Percentiles rank a stretch among this genome's conserved stretches.
These are phyloP conservation scores for Ustilago vetiveriae DNA, from an alignment of 1,284 basidiomycete species.

Conservation along the genomic window DNA sequence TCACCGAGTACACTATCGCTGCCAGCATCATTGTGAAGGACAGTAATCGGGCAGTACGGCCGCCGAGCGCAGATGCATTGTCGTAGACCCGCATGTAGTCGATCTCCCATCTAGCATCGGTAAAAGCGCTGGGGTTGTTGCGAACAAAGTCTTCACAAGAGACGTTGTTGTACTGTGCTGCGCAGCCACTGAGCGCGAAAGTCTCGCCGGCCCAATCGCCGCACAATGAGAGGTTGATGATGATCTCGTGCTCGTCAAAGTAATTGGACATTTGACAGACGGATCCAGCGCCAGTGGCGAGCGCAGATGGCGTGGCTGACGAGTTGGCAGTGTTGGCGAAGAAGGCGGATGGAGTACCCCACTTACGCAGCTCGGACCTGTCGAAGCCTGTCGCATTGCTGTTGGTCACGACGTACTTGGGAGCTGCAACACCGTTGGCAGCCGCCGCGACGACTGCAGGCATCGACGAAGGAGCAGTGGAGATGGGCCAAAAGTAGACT, in stretches of 20 bases:
- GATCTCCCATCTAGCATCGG: conserved; percentile 56
- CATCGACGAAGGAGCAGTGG: conserved; percentile 10
- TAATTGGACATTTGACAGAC: conserved; percentile 45
- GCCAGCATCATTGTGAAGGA: conserved; percentile 1
- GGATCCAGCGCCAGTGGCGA: conserved; percentile 13
- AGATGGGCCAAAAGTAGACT: conserved; percentile 56
- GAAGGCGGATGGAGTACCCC: conserved; percentile 52
- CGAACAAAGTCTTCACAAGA: conserved; percentile 52
- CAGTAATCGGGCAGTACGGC: conserved; percentile 1
- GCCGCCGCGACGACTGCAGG: conserved; percentile 34
- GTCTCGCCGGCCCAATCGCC: conserved; percentile 47
- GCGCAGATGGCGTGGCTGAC: conserved; percentile 5
- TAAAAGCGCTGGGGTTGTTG: conserved; percentile 42
- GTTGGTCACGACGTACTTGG: conserved; percentile 37
- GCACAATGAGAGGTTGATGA: conserved; percentile 52
- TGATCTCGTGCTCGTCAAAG: conserved; percentile 54
- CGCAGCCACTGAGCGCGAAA: conserved; percentile 27
- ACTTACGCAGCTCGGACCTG: conserved; percentile 27
- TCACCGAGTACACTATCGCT: conserved; percentile 1
- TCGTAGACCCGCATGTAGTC: conserved; percentile 58
- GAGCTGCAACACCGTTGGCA: conserved; percentile 33
- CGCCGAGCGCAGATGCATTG: conserved; percentile 6
- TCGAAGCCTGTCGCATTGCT: conserved; percentile 43
- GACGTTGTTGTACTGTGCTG: conserved; percentile 16
- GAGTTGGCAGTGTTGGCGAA: conserved; percentile 46